Conservation (phyloP, 495 filamentous ascomycete genomes). For the Aspergillus wentii region DNA sequence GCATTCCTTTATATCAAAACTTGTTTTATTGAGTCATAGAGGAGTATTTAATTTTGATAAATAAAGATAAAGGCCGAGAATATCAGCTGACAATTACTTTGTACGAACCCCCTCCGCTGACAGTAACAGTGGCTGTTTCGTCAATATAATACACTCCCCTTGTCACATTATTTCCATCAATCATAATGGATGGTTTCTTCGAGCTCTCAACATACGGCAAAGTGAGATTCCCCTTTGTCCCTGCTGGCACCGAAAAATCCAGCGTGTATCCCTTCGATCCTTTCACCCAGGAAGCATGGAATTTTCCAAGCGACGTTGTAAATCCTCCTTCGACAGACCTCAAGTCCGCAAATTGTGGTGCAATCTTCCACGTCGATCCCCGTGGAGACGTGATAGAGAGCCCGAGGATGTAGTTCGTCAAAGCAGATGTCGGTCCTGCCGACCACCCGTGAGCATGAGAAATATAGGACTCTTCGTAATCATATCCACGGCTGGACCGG, state of each 20-base stretch:
- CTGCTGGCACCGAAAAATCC: constrained; percentile 37
- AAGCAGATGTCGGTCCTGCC: constrained; percentile 50
- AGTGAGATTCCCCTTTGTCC: constrained; percentile 40
- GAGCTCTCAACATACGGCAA: constrained; percentile 21
- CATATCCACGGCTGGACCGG: constrained; percentile 38
- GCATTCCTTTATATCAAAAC: too few relatives aligned
- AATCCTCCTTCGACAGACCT: constrained; percentile 51
- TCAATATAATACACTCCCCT: constrained; percentile 14
- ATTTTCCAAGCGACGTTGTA: constrained; percentile 46
- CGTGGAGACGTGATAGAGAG: constrained; percentile 43
- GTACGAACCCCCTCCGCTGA: constrained; percentile 23
- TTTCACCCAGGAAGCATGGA: constrained; percentile 35
- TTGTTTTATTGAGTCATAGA: too few relatives aligned
- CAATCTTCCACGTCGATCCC: constrained; percentile 47
- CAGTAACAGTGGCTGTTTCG: constrained; percentile 17
- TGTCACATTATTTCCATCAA: constrained; percentile 22
- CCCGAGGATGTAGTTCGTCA: constrained; percentile 51
- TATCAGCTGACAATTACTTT: constrained; percentile 27
- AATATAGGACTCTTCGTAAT: constrained; percentile 31
- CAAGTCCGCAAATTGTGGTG: constrained; percentile 48
- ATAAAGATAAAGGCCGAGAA: too few relatives aligned
- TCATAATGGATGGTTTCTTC: constrained; percentile 21
- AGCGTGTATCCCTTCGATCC: constrained; percentile 25
- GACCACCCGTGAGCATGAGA: constrained; percentile 60
- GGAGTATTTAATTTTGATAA: too few relatives aligned